A percentile compares a stretch with the other conserved stretches of the same genome.
Conservation (phyloP, 2,329 filamentous ascomycete species). For the Phialemoniopsis sp. region DNA sequence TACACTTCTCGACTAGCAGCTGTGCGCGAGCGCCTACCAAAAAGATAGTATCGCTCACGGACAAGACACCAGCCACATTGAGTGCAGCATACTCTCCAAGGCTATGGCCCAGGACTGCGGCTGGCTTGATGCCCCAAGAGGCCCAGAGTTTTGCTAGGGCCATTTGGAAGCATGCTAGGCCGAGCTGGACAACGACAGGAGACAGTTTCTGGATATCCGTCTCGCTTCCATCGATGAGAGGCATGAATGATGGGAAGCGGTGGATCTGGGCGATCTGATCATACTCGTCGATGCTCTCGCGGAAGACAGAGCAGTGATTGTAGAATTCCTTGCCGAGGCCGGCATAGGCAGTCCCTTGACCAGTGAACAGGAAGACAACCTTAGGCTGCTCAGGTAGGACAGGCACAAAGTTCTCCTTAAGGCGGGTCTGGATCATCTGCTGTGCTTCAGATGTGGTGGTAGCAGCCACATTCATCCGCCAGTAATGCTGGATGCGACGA, state of each 20-base stretch:
- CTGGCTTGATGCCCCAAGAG: conserved; percentile 51
- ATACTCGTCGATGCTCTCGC: conserved; percentile 52
- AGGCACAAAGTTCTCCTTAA: conserved; percentile 37
- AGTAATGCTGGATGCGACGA: conserved; percentile 56
- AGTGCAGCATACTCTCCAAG: conserved; percentile 73
- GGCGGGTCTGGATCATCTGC: conserved; percentile 32
- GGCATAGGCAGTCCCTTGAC: conserved; percentile 52
- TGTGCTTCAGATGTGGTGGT: conserved; percentile 35
- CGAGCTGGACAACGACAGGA: conserved; percentile 49
- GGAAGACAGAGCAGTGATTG: conserved; percentile 40
- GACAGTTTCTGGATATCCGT: conserved; percentile 38
- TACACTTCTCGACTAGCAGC: conserved; percentile 62
- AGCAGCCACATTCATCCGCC: conserved; percentile 45
- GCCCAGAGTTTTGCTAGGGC: conserved; percentile 51
- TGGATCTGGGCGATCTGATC: conserved; percentile 45
- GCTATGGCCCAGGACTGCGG: conserved; percentile 57
- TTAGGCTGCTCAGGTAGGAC: conserved; percentile 38
- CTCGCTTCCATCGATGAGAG: conserved; percentile 40
- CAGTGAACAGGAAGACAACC: conserved; percentile 51
- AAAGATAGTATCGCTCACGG: conserved; percentile 66
- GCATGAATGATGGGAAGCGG: conserved; percentile 52
- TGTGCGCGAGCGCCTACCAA: conserved; percentile 66
- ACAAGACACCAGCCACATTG: conserved; percentile 66
- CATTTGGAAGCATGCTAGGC: conserved; percentile 51
- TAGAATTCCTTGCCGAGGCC: conserved; percentile 48